These are phyloP conservation scores for Suillus tomentosus DNA, from an alignment of 768 basidiomycete species.

Conservation along the genomic window DNA sequence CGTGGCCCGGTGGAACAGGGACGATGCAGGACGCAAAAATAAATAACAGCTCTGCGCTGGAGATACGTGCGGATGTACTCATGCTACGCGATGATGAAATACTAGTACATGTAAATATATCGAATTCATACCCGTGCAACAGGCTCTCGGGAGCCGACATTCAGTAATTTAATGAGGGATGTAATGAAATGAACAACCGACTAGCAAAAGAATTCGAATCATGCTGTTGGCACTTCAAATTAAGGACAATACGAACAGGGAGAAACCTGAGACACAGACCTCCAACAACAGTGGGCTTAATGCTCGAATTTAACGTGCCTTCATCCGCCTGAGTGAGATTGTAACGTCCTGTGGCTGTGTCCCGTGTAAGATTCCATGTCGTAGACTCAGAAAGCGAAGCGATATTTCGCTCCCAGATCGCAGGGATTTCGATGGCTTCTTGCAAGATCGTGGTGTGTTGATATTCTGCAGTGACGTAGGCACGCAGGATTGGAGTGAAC, in stretches of 20 bases:
- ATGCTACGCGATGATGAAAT: not conserved
- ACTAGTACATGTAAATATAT: not conserved
- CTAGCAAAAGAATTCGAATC: not conserved
- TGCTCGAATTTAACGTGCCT: not conserved
- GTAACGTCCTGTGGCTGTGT: not conserved
- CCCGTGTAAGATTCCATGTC: conserved; percentile 4
- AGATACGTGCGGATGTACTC: not conserved
- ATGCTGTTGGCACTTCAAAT: not conserved
- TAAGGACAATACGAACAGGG: not conserved
- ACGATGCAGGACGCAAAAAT: no score
- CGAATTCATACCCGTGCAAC: not conserved
- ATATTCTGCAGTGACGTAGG: conserved; percentile 7
- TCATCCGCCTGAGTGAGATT: not conserved
- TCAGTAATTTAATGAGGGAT: not conserved
- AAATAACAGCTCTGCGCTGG: no score
- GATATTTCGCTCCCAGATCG: conserved; percentile 8
- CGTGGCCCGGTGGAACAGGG: no score
- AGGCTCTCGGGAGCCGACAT: not conserved
- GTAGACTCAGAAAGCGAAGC: conserved; percentile 1
- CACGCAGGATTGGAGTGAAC: conserved; percentile 1
- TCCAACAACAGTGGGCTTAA: not conserved
- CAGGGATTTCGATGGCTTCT: not conserved
- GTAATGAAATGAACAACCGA: not conserved
- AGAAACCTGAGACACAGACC: not conserved
- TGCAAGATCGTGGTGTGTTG: not conserved